These are phyloP conservation scores for Porphyrellus cyaneotinctus DNA, from an alignment of 768 basidiomycete species.

Conservation along the genomic window DNA sequence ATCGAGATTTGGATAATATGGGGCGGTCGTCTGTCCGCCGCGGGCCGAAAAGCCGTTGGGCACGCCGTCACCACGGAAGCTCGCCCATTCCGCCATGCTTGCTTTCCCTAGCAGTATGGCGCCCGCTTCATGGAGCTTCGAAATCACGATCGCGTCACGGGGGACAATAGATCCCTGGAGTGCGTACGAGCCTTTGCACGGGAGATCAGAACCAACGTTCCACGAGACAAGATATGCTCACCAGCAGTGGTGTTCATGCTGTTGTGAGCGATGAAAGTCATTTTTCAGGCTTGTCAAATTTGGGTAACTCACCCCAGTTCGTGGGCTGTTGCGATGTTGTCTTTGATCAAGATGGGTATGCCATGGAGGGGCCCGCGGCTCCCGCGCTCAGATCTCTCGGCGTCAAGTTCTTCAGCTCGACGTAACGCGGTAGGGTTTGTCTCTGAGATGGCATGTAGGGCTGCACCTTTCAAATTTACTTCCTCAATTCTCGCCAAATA, in stretches of 20 bases:
- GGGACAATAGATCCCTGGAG: slow-evolving; percentile 38
- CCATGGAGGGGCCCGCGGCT: slow-evolving; percentile 51
- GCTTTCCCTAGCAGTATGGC: slow-evolving; percentile 42
- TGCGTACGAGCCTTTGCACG: slow-evolving; percentile 32
- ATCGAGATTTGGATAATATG: slow-evolving; percentile 41
- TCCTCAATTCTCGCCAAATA: slow-evolving; percentile 66
- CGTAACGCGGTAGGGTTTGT: slow-evolving; percentile 49
- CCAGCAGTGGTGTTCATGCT: slow-evolving; percentile 48
- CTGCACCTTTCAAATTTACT: slow-evolving; percentile 59
- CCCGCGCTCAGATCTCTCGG: slow-evolving; percentile 46
- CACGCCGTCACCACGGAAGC: slow-evolving; percentile 34
- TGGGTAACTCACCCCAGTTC: slow-evolving; percentile 22
- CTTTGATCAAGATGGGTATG: slow-evolving; percentile 57
- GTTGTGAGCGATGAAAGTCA: slow-evolving; percentile 1
- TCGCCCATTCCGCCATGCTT: slow-evolving; percentile 41
- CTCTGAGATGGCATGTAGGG: slow-evolving; percentile 56
- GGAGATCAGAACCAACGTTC: background rate
- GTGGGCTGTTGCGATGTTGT: slow-evolving; percentile 34
- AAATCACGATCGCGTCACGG: slow-evolving; percentile 33
- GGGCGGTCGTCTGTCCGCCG: slow-evolving; percentile 41
- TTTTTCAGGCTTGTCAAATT: background rate
- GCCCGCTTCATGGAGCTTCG: slow-evolving; percentile 31
- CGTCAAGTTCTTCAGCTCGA: slow-evolving; percentile 49
- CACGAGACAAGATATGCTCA: slow-evolving; percentile 32
- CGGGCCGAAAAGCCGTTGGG: slow-evolving; percentile 44